These are phyloP conservation scores for Jackrogersella minutella DNA, from an alignment of 495 filamentous ascomycete genomes.

Conservation along the genomic window DNA sequence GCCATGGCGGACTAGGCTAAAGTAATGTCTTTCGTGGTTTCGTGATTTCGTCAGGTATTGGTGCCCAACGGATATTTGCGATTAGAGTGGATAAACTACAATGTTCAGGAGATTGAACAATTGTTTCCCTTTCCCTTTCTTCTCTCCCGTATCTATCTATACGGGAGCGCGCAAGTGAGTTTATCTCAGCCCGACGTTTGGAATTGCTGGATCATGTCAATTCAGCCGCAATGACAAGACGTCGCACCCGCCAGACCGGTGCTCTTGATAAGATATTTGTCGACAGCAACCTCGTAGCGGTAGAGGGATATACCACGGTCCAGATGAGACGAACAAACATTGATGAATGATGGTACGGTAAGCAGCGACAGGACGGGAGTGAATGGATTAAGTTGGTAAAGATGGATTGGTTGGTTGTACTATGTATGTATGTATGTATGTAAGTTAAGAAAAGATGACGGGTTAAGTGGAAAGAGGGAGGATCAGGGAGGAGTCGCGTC, in stretches of 20 bases:
- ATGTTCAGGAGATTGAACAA: background rate
- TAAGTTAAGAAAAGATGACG: background rate
- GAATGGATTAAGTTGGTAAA: background rate
- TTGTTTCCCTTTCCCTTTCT: background rate
- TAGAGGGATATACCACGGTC: constrained; percentile 1
- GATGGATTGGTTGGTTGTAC: no score
- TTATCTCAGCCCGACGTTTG: background rate
- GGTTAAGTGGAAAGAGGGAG: background rate
- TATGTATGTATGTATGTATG: no score
- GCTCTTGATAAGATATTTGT: background rate
- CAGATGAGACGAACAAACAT: constrained; percentile 26
- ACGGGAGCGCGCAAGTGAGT: background rate
- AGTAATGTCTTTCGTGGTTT: background rate
- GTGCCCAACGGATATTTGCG: constrained; percentile 18
- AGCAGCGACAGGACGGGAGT: background rate
- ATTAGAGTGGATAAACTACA: background rate
- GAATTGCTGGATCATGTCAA: constrained; percentile 18
- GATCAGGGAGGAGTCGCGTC: background rate
- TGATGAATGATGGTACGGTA: background rate
- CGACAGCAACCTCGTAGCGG: constrained; percentile 7
- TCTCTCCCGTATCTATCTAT: background rate
- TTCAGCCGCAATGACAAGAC: constrained; percentile 31
- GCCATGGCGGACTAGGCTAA: constrained; percentile 38
- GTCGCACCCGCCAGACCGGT: constrained; percentile 13
- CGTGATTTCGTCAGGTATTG: background rate